Evolutionary conservation across 208 protist species (phyloP).

Genomic region (Acanthamoeba sp.): DNA sequence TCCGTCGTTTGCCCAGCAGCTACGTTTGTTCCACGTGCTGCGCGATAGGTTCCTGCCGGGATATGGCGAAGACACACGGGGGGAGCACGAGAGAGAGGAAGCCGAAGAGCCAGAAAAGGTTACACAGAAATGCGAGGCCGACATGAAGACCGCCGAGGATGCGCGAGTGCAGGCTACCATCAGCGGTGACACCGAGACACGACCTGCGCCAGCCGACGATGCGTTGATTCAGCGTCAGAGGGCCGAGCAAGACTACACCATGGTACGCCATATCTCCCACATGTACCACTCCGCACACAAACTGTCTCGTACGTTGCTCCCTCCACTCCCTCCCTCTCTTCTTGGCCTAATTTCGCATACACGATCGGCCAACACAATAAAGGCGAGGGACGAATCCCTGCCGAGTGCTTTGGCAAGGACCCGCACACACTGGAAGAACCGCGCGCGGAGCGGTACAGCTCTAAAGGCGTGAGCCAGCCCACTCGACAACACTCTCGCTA

Average conservation of each 20-base stretch:
- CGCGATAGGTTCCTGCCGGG: neutral
- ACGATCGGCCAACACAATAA: too few species aligned
- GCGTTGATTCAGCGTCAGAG: neutral
- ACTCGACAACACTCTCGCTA: too few species aligned
- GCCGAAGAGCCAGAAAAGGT: too few species aligned
- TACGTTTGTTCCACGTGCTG: neutral
- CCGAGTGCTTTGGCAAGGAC: neutral
- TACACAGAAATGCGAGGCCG: too few species aligned
- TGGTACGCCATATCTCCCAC: slow-evolving; percentile 1
- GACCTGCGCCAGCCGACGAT: too few species aligned
- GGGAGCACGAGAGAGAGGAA: too few species aligned
- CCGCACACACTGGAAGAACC: neutral
- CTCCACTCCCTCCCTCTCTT: too few species aligned
- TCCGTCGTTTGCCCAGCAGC: neutral
- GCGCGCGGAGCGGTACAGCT: too few species aligned
- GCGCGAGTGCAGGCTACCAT: neutral
- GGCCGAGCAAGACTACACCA: neutral
- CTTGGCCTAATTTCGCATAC: too few species aligned
- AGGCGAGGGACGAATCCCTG: neutral
- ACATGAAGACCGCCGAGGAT: neutral
- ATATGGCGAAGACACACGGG: too few species aligned
- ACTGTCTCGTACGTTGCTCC: neutral
- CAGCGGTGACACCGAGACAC: neutral
- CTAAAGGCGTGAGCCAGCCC: too few species aligned
- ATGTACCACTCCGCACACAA: slow-evolving; percentile 16